These are phyloP conservation scores for Naganishia kalamii DNA, from an alignment of 768 basidiomycete species.

Conservation along the genomic window DNA sequence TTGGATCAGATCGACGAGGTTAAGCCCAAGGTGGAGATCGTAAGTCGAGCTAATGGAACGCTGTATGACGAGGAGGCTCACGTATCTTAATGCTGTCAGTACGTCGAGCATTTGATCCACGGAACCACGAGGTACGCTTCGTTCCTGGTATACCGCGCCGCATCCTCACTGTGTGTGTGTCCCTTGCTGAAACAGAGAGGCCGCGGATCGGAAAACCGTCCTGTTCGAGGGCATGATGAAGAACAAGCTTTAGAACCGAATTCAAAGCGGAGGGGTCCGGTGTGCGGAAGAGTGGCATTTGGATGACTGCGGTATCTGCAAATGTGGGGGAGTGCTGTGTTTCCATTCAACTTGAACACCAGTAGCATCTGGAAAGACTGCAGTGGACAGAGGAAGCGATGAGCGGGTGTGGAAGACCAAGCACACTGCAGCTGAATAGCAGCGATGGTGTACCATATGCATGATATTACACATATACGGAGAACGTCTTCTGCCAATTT, in stretches of 20 bases:
- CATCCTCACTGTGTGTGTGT: background rate
- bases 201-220: background rate
- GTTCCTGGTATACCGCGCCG: background rate
- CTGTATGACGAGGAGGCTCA: background rate
- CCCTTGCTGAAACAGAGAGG: background rate
- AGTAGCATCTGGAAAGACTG: no score
- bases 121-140: background rate
- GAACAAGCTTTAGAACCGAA: background rate
- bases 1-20: slow-evolving; percentile 5
- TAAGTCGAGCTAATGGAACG: background rate
- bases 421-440: no score
- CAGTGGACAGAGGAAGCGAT: no score
- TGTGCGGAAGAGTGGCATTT: background rate
- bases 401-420: no score
- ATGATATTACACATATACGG: no score
- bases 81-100: background rate
- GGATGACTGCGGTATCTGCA: no score
- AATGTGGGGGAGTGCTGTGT: no score
- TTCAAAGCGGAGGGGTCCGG: no score
- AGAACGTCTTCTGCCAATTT: no score
- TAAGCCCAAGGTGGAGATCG: slow-evolving; percentile 1
- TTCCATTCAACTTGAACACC: no score
- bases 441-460: no score
- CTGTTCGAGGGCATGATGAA: background rate
- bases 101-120: background rate